These are phyloP conservation scores for Plasmodium cynomolgi DNA, from an alignment of 169 alveolate genomes.

Conservation along the genomic window DNA sequence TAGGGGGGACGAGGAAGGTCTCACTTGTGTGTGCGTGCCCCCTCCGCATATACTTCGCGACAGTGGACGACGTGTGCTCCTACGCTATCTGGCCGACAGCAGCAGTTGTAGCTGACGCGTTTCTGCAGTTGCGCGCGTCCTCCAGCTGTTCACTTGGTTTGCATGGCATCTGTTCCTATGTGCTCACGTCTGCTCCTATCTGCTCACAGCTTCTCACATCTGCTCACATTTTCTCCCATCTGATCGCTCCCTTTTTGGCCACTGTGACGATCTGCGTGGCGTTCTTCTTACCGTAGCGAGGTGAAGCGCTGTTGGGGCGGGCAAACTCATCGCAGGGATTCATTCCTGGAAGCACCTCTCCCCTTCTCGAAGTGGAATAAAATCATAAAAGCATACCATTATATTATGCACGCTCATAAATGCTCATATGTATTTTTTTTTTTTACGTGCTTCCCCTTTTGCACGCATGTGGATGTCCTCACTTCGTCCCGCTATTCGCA, in stretches of 20 bases:
- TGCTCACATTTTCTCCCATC: neutral
- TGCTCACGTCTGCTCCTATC: neutral
- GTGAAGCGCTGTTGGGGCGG: neutral
- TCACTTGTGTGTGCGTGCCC: neutral
- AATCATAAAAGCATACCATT: neutral
- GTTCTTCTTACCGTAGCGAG: neutral
- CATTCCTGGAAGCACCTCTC: neutral
- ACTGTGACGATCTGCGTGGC: neutral
- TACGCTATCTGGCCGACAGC: neutral
- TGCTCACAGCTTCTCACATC: too few relatives aligned
- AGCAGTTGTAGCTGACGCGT: neutral
- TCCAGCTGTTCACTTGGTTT: neutral
- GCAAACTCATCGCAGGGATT: neutral
- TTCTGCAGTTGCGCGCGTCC: neutral
- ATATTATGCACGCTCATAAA: neutral
- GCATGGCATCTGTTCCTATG: neutral
- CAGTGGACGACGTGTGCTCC: neutral
- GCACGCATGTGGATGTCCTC: neutral
- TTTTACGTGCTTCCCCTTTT: neutral
- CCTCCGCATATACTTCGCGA: neutral
- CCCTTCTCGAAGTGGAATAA: neutral
- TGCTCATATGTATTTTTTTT: neutral
- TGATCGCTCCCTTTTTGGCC: neutral
- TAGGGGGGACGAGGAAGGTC: neutral
- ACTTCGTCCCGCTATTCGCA: neutral